phyloP scores from a whole-genome alignment of 805 yeast species.

The Saturnispora dispora region DNA sequence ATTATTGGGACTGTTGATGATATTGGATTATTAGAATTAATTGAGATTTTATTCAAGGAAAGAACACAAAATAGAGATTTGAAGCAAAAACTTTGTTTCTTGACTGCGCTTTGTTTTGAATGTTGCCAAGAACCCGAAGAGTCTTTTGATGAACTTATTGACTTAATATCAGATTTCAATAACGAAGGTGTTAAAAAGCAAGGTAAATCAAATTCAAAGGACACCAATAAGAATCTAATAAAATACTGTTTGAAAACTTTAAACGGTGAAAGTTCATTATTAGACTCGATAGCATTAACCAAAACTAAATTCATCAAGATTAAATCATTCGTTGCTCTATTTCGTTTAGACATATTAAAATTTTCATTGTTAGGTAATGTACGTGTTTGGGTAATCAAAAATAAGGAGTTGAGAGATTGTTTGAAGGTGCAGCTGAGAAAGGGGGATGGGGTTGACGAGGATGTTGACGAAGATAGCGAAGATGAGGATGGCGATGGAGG shows the following conservation, averaged over 20 bases:
- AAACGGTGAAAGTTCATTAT: slow-evolving; percentile 21
- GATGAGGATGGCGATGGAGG: neutral
- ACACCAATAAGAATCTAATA: neutral
- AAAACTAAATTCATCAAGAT: slow-evolving; percentile 39
- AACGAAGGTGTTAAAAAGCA: slow-evolving; percentile 47
- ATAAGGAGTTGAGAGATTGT: slow-evolving; percentile 18
- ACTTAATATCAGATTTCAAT: slow-evolving; percentile 33
- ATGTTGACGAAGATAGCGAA: slow-evolving; percentile 5
- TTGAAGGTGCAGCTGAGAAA: slow-evolving; percentile 13
- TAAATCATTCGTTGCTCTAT: slow-evolving; percentile 41
- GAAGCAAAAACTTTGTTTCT: slow-evolving; percentile 41
- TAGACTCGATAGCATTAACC: slow-evolving; percentile 30
- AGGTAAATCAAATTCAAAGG: slow-evolving; percentile 45
- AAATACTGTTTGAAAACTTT: neutral
- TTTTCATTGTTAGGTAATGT: slow-evolving; percentile 46
- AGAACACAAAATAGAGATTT: slow-evolving; percentile 1
- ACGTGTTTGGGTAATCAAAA: slow-evolving; percentile 36
- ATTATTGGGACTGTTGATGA: slow-evolving; percentile 9
- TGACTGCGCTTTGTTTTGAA: slow-evolving; percentile 50
- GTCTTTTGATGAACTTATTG: slow-evolving; percentile 35
- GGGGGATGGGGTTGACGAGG: slow-evolving; percentile 9
- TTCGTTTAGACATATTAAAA: slow-evolving; percentile 39
- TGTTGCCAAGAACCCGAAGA: slow-evolving; percentile 32
- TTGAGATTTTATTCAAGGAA: slow-evolving; percentile 24
- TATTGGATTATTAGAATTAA: slow-evolving; percentile 7